Percentiles rank a stretch among this genome's conserved stretches.
Conservation (phyloP, 2,329 filamentous ascomycete species). For the Annulohypoxylon truncatum region DNA sequence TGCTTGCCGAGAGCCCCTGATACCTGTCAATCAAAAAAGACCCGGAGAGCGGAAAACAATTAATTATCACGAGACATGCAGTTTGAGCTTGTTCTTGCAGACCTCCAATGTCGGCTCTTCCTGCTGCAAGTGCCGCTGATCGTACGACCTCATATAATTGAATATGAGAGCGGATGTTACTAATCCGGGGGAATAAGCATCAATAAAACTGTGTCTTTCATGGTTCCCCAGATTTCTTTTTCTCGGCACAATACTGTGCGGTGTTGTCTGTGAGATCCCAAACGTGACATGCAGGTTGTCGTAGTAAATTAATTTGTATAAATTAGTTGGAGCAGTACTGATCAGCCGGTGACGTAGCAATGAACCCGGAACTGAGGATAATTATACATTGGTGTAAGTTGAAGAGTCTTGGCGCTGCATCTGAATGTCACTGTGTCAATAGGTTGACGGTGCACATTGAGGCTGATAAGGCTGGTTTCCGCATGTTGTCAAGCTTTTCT, state of each 20-base stretch:
- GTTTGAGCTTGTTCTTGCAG: slow-evolving; percentile 24
- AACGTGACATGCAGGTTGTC: slow-evolving; percentile 21
- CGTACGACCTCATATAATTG: slow-evolving; percentile 9
- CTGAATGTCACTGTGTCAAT: background rate
- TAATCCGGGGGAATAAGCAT: slow-evolving; percentile 30
- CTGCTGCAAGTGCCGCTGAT: slow-evolving; percentile 14
- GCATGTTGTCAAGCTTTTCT: background rate
- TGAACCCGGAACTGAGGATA: slow-evolving; percentile 12
- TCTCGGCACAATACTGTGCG: slow-evolving; percentile 22
- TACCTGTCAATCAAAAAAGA: slow-evolving; percentile 4
- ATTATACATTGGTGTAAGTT: slow-evolving; percentile 24
- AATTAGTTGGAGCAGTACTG: slow-evolving; percentile 14
- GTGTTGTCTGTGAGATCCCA: slow-evolving; percentile 4
- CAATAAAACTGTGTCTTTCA: slow-evolving; percentile 18
- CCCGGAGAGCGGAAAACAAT: slow-evolving; percentile 28
- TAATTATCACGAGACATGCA: slow-evolving; percentile 20
- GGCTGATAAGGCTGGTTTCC: slow-evolving; percentile 11
- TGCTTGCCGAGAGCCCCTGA: slow-evolving; percentile 2
- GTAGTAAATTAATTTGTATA: slow-evolving; percentile 24
- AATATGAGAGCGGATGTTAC: slow-evolving; percentile 3
- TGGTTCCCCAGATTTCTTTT: slow-evolving; percentile 34
- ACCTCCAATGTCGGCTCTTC: slow-evolving; percentile 8
- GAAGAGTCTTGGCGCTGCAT: slow-evolving; percentile 21
- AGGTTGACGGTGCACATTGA: slow-evolving; percentile 12
- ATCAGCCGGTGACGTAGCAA: background rate